Base-by-base conservation (phyloP, 2,329 filamentous ascomycete genomes). In the Hymenotorrendiella dingleyae region DNA sequence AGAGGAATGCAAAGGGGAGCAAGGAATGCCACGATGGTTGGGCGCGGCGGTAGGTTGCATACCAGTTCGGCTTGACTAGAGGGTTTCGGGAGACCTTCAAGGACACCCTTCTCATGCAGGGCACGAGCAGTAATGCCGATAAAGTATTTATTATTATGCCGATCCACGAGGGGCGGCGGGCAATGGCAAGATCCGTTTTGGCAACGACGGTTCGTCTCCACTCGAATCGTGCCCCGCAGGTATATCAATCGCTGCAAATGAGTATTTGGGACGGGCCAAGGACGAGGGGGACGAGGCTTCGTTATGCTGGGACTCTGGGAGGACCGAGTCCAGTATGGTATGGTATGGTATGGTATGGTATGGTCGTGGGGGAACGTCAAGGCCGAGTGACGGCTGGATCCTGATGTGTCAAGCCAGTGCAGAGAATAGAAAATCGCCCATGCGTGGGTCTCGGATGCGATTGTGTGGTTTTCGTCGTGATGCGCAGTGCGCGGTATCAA, bases 361-460 rank as follows among this genome's bases (percentile, higher is more conserved):
- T n/a, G n/a, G n/a, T n/a, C n/a, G n/a, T n/a, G n/a, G n/a, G n/a
- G n/a, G n/a, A n/a, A n/a, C n/a, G n/a, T 43, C 36, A 36, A 41
- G 23, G 16, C 21, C 29, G 37, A 40, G 44, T 44, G 40, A 35
- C 32, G 40, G 21, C 43, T 20, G 28, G 40, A 12, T 22, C 27
- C 29, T 41, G 48, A 52, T 41, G 52, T 56, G 48, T 56, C 55
- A 55, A 48, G 46, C 36, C 45, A 40, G 46, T 48, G 36, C 45
- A 37, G 41, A 36, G 39, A 46, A 40, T 43, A 29, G 35, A 47
- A 53, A 49, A 52, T 34, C 29, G 47, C 52, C 54, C 48, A 53
- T 53, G 55, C 54, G 54, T 49, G 41, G 34, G 52, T 56, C 54
- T 56, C 54, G 54, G 54, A 56, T 49, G 39, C 45, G 28, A 23